These are phyloP conservation scores for Artemisia tridentata DNA, from an alignment of 129 eudicot genomes.

Conservation along the genomic window DNA sequence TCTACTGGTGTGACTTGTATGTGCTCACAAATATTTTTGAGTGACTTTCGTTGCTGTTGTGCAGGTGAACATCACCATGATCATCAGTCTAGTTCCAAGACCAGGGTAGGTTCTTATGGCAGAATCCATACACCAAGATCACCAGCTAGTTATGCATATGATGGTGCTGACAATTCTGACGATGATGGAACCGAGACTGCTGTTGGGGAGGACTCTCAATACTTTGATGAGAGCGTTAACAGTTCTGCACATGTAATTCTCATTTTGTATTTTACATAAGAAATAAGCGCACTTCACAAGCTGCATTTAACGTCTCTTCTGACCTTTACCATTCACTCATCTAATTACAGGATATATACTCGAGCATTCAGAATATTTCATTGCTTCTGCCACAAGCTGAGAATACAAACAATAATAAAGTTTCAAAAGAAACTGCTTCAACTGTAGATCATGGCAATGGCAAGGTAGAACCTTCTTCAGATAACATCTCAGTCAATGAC, in stretches of 20 bases:
- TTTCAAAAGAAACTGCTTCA: slow-evolving; percentile 35
- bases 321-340: neutral
- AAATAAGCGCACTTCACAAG: neutral
- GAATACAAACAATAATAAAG: slow-evolving; percentile 28
- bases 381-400: slow-evolving; percentile 38
- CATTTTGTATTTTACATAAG: slow-evolving; percentile 3
- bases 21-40: neutral
- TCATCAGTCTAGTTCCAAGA: slow-evolving; percentile 31
- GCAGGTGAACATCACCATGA: slow-evolving; percentile 55
- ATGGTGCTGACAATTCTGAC: slow-evolving; percentile 69
- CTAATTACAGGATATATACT: slow-evolving; percentile 48
- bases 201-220: slow-evolving; percentile 45
- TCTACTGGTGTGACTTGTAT: neutral
- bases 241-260: slow-evolving; percentile 46
- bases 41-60: slow-evolving; percentile 14
- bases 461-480: slow-evolving; percentile 39
- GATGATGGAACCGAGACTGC: slow-evolving; percentile 64
- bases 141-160: slow-evolving; percentile 62
- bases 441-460: slow-evolving; percentile 32
- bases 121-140: slow-evolving; percentile 74
- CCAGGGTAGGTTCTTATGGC: slow-evolving; percentile 64
- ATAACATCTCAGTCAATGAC: slow-evolving; percentile 35
- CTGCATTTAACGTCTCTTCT: neutral
- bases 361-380: slow-evolving; percentile 42
- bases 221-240: slow-evolving; percentile 41